Evolutionary conservation across 163 green algal species (phyloP), one percentile per base, ranked within the genome.

Genomic region (Scenedesmus sp.): DNA sequence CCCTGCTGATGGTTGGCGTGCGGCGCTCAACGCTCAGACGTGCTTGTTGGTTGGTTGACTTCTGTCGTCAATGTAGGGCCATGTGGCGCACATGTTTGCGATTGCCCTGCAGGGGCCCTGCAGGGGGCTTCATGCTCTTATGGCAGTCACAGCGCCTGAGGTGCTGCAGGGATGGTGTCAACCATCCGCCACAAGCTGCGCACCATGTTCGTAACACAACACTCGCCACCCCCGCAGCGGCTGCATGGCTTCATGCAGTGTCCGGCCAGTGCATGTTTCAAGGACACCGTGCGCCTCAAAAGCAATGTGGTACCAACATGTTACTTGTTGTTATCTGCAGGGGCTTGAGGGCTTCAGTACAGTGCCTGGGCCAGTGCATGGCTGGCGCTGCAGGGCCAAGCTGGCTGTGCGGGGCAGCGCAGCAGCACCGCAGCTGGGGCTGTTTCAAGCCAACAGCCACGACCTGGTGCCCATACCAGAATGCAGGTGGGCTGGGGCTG

Each of bases 351-450:
- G 40, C 5, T 90, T 90, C 30, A 15, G 12, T 1, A 83, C 81
- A 3, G 56, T 85, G 18, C 65, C 72, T 42, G 72, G 72, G 2
- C 72, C 72, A 3, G 72, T 81, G 35, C 72, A 81, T 20, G 84
- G 83, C 53, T 94, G 91, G 89, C 79, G 89, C 12, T 94, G 91
- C 43, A 42, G 91, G 26, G 91, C 91, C 83, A 93, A 94, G 76
- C 87, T 93, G 56, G 91, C 91, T 26, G 91, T 93, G 37, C 83
- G 88, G 33, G 89, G 89, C 61, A 53, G 40, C 56, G 53, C 72
- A 43, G 91, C 85, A 49, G 87, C 78, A 22, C 91, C 89, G 0
- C 42, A 61, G 40, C 33, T 93, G 43, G 91, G 91, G 35, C 82
- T 93, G 87, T 93, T 92, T 46, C 65, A 81, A 2, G n/a, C 82